Evolutionary conservation across 2,329 filamentous ascomycete genomes (phyloP).

Genomic region (Fusarium mangiferae): DNA sequence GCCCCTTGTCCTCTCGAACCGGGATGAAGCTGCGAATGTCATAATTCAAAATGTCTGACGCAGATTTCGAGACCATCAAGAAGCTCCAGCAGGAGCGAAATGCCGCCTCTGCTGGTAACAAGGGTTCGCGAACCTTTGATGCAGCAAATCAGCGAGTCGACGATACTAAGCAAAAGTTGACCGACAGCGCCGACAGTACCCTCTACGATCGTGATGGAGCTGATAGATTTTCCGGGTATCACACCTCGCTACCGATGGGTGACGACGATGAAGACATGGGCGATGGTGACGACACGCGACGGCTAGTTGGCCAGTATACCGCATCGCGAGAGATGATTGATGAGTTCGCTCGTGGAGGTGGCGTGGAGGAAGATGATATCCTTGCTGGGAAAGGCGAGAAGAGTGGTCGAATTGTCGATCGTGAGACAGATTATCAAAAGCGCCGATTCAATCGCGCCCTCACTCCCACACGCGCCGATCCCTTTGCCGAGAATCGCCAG

Average conservation of each 20-base stretch:
- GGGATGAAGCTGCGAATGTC: slow-evolving; percentile 53
- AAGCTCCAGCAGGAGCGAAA: slow-evolving; percentile 94
- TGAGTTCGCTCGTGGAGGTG: slow-evolving; percentile 86
- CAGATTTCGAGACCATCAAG: slow-evolving; percentile 88
- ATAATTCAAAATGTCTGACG: slow-evolving; percentile 71
- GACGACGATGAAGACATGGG: slow-evolving; percentile 84
- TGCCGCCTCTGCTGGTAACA: slow-evolving; percentile 79
- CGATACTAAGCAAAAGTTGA: slow-evolving; percentile 91
- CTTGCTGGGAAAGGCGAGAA: slow-evolving; percentile 85
- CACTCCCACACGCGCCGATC: slow-evolving; percentile 86
- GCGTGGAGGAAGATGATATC: slow-evolving; percentile 92
- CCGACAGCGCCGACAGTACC: slow-evolving; percentile 86
- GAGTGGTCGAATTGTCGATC: slow-evolving; percentile 88
- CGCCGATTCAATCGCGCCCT: slow-evolving; percentile 89
- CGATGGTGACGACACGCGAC: slow-evolving; percentile 76
- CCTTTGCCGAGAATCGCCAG: slow-evolving; percentile 81
- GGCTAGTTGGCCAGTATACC: slow-evolving; percentile 94
- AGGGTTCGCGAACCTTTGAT: slow-evolving; percentile 84
- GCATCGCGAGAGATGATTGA: slow-evolving; percentile 92
- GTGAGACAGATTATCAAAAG: slow-evolving; percentile 98
- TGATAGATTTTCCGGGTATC: slow-evolving; percentile 90
- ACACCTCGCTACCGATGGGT: slow-evolving; percentile 84
- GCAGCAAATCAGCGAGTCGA: slow-evolving; percentile 83
- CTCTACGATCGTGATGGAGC: slow-evolving; percentile 82
- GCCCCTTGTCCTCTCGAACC: slow-evolving; percentile 53